These are phyloP conservation scores for Hygrophorus russula DNA, from an alignment of 768 basidiomycete species.

Conservation along the genomic window DNA sequence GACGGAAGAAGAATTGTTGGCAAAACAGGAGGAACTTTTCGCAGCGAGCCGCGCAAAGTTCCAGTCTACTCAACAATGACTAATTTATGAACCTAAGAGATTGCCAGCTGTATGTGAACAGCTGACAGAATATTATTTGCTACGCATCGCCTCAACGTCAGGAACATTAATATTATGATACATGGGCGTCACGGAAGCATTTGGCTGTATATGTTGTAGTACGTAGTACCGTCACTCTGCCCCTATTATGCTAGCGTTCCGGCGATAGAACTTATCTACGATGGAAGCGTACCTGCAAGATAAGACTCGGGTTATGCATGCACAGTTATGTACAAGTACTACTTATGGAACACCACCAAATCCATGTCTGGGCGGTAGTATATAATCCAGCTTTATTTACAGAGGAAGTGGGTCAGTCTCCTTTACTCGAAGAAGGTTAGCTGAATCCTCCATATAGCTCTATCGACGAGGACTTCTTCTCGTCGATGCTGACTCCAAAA, in stretches of 20 bases:
- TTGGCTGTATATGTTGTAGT: too few species aligned
- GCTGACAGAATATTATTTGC: slow-evolving; percentile 2
- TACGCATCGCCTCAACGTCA: too few species aligned
- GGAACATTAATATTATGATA: too few species aligned
- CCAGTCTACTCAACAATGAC: slow-evolving; percentile 47
- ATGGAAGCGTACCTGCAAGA: not conserved
- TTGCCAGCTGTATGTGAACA: not conserved
- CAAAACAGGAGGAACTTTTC: slow-evolving; percentile 84
- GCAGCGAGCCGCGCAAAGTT: slow-evolving; percentile 83
- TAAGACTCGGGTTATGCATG: too few species aligned
- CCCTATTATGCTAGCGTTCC: not conserved
- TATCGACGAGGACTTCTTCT: slow-evolving; percentile 48
- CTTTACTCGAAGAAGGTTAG: not conserved
- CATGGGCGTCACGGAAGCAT: too few species aligned
- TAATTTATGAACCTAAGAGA: slow-evolving; percentile 7
- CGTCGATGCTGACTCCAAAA: slow-evolving; percentile 45
- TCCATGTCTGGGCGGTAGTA: slow-evolving; percentile 34
- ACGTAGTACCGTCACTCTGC: not conserved
- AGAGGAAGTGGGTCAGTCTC: slow-evolving; percentile 25
- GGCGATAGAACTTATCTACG: not conserved
- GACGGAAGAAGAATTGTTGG: slow-evolving; percentile 82
- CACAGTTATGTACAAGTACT: too few species aligned
- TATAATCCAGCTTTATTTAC: slow-evolving; percentile 29
- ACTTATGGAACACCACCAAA: slow-evolving; percentile 7
- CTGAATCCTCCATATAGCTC: slow-evolving; percentile 30